Conservation (phyloP, 192 early-diverging fungal genomes). For the Dissophora globulifera region DNA sequence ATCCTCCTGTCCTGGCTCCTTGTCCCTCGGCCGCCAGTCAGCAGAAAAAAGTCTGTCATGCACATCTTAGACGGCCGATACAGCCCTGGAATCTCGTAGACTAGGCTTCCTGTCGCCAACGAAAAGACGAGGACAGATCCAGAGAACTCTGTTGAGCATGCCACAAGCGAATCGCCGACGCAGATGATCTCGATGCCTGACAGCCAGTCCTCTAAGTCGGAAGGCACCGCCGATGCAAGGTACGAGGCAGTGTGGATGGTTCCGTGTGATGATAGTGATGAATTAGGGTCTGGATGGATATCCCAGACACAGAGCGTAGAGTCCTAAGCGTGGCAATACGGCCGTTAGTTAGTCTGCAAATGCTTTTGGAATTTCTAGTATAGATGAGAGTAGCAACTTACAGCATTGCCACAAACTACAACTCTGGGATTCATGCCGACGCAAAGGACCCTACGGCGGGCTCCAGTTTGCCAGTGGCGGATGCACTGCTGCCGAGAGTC, state of each 20-base stretch:
- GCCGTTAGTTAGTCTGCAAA: too few species aligned
- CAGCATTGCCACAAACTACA: conserved; percentile 47
- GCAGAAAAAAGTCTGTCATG: conserved; percentile 37
- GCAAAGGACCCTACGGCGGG: conserved; percentile 57
- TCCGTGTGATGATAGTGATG: conserved; percentile 14
- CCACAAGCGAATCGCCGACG: conserved; percentile 58
- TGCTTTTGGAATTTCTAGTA: too few species aligned
- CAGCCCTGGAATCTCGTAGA: conserved; percentile 55
- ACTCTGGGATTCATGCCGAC: conserved; percentile 62
- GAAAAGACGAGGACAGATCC: conserved; percentile 62
- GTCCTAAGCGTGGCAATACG: too few species aligned
- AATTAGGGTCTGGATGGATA: conserved; percentile 20
- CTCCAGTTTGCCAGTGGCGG: conserved; percentile 53
- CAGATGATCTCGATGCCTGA: conserved; percentile 59
- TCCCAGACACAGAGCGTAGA: conserved; percentile 63
- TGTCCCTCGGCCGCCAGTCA: conserved; percentile 16
- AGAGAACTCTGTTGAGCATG: conserved; percentile 57
- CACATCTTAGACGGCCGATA: conserved; percentile 45
- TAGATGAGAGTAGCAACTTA: conserved; percentile 8
- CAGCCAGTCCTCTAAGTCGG: conserved; percentile 55
- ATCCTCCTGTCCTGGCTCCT: conserved; percentile 5
- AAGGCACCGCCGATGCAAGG: conserved; percentile 44
- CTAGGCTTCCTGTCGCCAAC: conserved; percentile 58
- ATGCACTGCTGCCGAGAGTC: conserved; percentile 32
- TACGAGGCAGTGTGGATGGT: conserved; percentile 55